Evolutionary conservation across 129 eudicot species (phyloP).

Genomic region (Glebionis coronaria): DNA sequence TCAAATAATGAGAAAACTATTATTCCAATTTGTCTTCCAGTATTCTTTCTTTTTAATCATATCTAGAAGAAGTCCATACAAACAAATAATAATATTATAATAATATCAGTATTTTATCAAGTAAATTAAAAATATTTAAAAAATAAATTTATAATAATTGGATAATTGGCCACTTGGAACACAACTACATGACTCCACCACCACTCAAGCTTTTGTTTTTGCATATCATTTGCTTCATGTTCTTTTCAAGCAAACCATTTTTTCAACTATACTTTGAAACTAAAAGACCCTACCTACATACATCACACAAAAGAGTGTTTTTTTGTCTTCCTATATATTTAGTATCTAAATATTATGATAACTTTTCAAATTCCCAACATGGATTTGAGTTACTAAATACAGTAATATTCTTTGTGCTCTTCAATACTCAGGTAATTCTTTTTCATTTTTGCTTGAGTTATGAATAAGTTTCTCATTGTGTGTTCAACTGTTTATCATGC

Average conservation of each 20-base stretch:
- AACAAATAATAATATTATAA: too few species aligned
- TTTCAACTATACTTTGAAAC: conserved; percentile 15
- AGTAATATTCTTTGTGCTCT: conserved; percentile 28
- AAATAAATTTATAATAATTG: conserved; percentile 14
- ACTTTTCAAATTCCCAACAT: too few species aligned
- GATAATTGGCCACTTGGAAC: conserved; percentile 16
- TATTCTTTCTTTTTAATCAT: too few species aligned
- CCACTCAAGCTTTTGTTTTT: conserved; percentile 18
- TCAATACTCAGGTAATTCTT: conserved; percentile 30
- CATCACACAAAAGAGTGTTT: conserved; percentile 18
- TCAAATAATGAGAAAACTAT: too few species aligned
- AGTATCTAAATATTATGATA: too few species aligned
- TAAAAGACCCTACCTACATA: conserved; percentile 27
- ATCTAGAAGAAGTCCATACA: too few species aligned
- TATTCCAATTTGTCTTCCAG: too few species aligned
- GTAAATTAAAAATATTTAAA: neutral
- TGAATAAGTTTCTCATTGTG: too few species aligned
- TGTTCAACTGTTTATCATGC: too few species aligned
- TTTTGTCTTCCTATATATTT: conserved; percentile 17
- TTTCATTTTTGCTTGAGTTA: too few species aligned
- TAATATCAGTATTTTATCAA: neutral
- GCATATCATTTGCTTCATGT: conserved; percentile 25
- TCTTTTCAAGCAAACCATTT: conserved; percentile 20
- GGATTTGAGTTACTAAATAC: conserved; percentile 19
- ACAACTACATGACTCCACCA: conserved; percentile 26